These are phyloP conservation scores for Trichosporon ovoides DNA, from an alignment of 1,284 basidiomycete species.

Conservation along the genomic window DNA sequence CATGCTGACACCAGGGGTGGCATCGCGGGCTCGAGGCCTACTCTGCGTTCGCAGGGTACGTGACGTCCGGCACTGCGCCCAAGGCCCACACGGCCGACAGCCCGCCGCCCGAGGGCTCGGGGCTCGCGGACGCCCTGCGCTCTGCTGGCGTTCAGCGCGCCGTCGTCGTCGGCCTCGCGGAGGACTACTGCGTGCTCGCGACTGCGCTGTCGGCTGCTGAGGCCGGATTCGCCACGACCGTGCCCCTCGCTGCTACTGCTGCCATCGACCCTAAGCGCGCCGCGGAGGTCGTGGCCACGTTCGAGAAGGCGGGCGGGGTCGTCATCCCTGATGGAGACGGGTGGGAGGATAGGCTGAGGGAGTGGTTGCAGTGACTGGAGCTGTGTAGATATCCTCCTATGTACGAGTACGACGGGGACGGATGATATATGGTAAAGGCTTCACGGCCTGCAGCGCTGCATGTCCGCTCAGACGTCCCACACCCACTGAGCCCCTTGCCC, in stretches of 20 bases:
- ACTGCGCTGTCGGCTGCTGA: conserved; percentile 30
- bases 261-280: conserved; percentile 21
- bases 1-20: conserved; percentile 39
- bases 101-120: background rate
- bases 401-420: too few relatives aligned
- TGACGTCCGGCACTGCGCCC: conserved; percentile 25
- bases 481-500: too few relatives aligned
- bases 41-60: conserved; percentile 51
- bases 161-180: conserved; percentile 58
- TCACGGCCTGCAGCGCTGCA: too few relatives aligned
- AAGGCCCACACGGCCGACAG: conserved; percentile 27
- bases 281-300: conserved; percentile 10
- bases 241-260: conserved; percentile 26
- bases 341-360: conserved; percentile 14
- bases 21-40: conserved; percentile 55
- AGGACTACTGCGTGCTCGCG: conserved; percentile 55
- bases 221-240: conserved; percentile 24
- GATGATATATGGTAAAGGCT: too few relatives aligned
- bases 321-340: background rate
- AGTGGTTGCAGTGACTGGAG: too few relatives aligned
- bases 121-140: conserved; percentile 29
- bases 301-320: conserved; percentile 11
- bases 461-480: too few relatives aligned
- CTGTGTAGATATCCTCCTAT: too few relatives aligned
- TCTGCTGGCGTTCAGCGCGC: conserved; percentile 50